Evolutionary conservation across 805 yeast genomes (phyloP), one percentile per base, ranked within the genome.

Genomic region (Kuraishia borneana): DNA sequence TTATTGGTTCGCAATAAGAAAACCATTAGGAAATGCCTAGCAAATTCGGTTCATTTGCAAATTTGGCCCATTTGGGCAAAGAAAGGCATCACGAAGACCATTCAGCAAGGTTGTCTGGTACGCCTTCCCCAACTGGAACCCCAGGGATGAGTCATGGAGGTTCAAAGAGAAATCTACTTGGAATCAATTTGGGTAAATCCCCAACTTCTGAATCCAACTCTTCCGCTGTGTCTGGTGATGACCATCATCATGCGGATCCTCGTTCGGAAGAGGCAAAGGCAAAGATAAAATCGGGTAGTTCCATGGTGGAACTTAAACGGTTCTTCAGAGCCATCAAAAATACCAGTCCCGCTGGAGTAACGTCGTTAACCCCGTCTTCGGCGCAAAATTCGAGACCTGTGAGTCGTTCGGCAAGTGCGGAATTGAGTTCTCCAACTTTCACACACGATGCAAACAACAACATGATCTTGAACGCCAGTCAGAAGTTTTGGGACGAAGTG

Each of bases 291-390:
- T 6, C 10, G 7, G 25, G 39, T 20, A 45, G 47, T 6, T 74
- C 84, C 18, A 78, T 79, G 83, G 77, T 70, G 18, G 87, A 79
- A 43, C 58, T 80, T 53, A 80, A 79, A 48, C 65, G 83, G 47
- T 77, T 80, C 44, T 80, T 80, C 53, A 72, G 82, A 48, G 82
- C 83, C 4, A 54, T 63, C 6, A 67, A 50, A 35, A 50, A 34
- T 31, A 48, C 31, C 12, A 5, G 12, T 12, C 32, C 17, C 26
- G 42, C 47, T 28, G 47, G 43, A 28, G 8, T n/a, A 12, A 17
- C 40, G 32, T 21, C 33, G 36, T 6, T 34, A 32, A 17, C 27
- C 35, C 13, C 37, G 36, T 25, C 25, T 33, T 34, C 34, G 26
- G 30, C 31, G 14, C 35, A 27, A 22, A 47, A 56, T 5, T 61